Conservation (phyloP, 768 basidiomycete species). For the Lyophyllum shimeji region DNA sequence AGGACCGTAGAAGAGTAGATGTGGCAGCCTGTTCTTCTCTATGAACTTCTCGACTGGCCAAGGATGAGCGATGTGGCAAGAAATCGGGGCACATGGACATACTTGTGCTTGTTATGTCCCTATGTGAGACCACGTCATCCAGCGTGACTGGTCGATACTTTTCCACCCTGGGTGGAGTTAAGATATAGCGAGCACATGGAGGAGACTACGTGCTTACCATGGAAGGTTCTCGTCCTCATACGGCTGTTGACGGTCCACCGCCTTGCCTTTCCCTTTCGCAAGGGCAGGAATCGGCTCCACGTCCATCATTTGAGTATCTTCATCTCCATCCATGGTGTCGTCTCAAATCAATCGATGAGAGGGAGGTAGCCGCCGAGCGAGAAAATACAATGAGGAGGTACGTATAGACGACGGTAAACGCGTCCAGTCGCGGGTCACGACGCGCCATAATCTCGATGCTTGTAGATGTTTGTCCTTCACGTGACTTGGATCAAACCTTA, state of each 20-base stretch:
- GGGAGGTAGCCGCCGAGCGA: neutral
- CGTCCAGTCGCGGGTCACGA: constrained; percentile 16
- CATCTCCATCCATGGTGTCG: constrained; percentile 54
- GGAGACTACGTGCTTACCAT: constrained; percentile 54
- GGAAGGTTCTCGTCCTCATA: constrained; percentile 71
- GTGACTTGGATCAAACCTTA: constrained; percentile 17
- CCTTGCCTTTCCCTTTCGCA: constrained; percentile 77
- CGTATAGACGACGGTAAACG: neutral
- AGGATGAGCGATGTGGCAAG: constrained; percentile 10
- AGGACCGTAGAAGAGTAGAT: constrained; percentile 95
- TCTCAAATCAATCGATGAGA: neutral
- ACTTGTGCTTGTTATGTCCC: constrained; percentile 96
- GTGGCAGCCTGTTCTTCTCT: constrained; percentile 89
- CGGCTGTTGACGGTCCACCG: constrained; percentile 37
- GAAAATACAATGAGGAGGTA: neutral
- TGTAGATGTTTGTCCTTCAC: constrained; percentile 6
- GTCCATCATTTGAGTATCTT: constrained; percentile 53
- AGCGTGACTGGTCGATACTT: constrained; percentile 93
- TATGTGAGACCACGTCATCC: constrained; percentile 95
- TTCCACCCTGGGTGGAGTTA: constrained; percentile 73
- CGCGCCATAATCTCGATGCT: constrained; percentile 2
- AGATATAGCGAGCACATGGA: constrained; percentile 4
- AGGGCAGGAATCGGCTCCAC: constrained; percentile 33
- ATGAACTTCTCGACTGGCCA: constrained; percentile 91
- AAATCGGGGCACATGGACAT: constrained; percentile 25